phyloP scores from a whole-genome alignment of 768 basidiomycete genomes.

The Nevesoporus exiguus region DNA sequence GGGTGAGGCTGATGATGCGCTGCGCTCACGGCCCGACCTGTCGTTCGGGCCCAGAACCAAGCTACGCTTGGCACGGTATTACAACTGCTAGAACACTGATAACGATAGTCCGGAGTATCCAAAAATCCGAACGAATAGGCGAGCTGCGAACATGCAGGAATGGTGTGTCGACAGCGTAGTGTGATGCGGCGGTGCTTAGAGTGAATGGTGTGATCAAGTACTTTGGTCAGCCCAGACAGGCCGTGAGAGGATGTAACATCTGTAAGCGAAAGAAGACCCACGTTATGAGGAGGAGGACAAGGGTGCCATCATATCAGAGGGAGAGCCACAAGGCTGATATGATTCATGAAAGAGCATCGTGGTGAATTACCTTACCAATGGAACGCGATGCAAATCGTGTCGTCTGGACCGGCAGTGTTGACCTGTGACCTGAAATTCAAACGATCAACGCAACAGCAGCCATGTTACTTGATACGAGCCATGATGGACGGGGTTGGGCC shows the following conservation, averaged over 20 bases:
- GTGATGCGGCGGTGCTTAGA: constrained; percentile 8
- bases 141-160: constrained; percentile 21
- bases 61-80: neutral
- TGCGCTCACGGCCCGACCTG: neutral
- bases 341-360: neutral
- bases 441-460: neutral
- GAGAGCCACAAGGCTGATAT: constrained; percentile 12
- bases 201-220: neutral
- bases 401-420: neutral
- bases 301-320: neutral
- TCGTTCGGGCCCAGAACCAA: neutral
- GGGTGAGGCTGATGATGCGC: constrained; percentile 4
- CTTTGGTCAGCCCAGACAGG: neutral
- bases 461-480: neutral
- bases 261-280: constrained; percentile 12
- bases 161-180: constrained; percentile 17
- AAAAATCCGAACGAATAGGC: neutral
- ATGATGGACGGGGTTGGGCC: neutral
- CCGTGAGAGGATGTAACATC: constrained; percentile 11
- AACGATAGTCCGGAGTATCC: neutral
- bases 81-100: neutral
- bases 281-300: neutral
- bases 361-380: neutral
- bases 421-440: neutral
- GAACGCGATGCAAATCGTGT: neutral